These are phyloP conservation scores for Nymphaea colorata DNA, from an alignment of 164 flowering plant species.

Conservation along the genomic window DNA sequence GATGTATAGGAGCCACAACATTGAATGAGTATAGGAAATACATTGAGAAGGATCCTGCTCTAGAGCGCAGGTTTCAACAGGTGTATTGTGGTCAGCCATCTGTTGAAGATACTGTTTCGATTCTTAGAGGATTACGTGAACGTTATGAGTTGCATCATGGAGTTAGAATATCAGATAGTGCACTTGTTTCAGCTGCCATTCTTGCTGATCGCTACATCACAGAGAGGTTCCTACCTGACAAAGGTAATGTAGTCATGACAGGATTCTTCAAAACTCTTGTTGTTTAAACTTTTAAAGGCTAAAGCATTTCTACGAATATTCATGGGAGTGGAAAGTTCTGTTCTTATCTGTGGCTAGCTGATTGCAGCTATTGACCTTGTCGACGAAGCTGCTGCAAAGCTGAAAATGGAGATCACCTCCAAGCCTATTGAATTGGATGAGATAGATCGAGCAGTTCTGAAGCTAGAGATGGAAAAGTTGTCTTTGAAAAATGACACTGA, in stretches of 20 bases:
- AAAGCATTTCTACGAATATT: neutral
- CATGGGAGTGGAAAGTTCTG: neutral
- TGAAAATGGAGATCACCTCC: constrained; percentile 97
- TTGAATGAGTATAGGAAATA: constrained; percentile 85
- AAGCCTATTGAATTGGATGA: constrained; percentile 95
- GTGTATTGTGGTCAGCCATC: constrained; percentile 87
- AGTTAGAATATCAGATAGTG: constrained; percentile 88
- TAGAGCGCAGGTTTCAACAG: constrained; percentile 93
- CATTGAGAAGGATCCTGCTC: constrained; percentile 91
- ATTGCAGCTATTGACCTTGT: constrained; percentile 88
- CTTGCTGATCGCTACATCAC: constrained; percentile 85
- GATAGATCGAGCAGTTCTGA: constrained; percentile 70
- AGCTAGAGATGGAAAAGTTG: constrained; percentile 88
- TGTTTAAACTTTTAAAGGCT: neutral
- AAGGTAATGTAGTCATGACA: constrained; percentile 32
- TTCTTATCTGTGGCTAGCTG: neutral
- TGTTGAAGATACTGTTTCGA: constrained; percentile 87
- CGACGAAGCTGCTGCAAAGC: constrained; percentile 98
- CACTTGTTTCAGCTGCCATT: constrained; percentile 86
- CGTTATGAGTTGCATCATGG: constrained; percentile 96
- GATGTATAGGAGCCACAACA: constrained; percentile 95
- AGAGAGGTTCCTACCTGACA: constrained; percentile 89
- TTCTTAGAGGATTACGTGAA: constrained; percentile 89
- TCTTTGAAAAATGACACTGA: constrained; percentile 81
- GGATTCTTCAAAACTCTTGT: too few species aligned